A percentile compares a stretch with the other conserved stretches of the same genome.
These are phyloP conservation scores for Hortiboletus flavorubellus DNA, from an alignment of 768 basidiomycete genomes.

Conservation along the genomic window DNA sequence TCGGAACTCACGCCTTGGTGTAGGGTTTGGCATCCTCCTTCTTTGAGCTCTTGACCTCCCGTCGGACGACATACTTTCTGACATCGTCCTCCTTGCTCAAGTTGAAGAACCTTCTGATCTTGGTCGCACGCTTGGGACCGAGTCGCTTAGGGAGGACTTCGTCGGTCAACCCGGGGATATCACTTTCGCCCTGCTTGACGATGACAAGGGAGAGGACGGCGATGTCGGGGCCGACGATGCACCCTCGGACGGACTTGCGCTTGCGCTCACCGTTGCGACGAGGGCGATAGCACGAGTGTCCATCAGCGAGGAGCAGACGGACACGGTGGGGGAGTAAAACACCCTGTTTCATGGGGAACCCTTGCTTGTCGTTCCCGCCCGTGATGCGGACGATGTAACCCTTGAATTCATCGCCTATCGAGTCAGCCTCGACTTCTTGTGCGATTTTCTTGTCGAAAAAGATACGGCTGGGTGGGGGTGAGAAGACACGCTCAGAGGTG, in stretches of 20 bases:
- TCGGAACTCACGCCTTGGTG: constrained; percentile 83
- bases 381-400: constrained; percentile 97
- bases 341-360: constrained; percentile 99
- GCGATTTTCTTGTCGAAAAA: constrained; percentile 98
- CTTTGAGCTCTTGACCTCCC: constrained; percentile 87
- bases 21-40: constrained; percentile 90
- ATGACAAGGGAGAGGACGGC: constrained; percentile 91
- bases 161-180: constrained; percentile 91
- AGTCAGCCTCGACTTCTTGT: constrained; percentile 90
- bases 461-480: constrained; percentile 60
- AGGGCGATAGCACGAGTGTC: constrained; percentile 96
- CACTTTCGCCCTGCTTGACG: constrained; percentile 92
- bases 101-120: constrained; percentile 98
- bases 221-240: constrained; percentile 97
- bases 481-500: not conserved
- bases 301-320: constrained; percentile 87
- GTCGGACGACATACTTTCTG: constrained; percentile 91
- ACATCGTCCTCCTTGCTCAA: constrained; percentile 97
- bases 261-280: constrained; percentile 94
- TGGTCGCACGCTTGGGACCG: constrained; percentile 95
- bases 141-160: constrained; percentile 90
- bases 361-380: constrained; percentile 98
- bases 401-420: constrained; percentile 93
- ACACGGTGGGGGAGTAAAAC: constrained; percentile 94
- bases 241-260: constrained; percentile 98